Conservation (phyloP, 345 rosid species). For the Aquilaria sinensis region DNA sequence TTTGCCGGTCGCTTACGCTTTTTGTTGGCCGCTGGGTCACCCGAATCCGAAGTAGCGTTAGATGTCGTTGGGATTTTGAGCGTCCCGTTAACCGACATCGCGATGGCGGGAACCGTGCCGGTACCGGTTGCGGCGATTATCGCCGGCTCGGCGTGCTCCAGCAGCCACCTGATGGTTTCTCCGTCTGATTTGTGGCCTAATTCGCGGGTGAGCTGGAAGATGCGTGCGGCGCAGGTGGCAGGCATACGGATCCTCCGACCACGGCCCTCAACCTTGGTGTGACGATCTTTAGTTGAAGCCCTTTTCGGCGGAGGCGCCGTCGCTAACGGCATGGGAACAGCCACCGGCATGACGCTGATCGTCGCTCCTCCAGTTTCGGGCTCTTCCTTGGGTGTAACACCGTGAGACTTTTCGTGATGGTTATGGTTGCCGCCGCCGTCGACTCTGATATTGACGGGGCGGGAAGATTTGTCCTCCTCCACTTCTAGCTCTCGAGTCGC, state of each 20-base stretch:
- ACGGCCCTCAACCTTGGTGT: conserved; percentile 89
- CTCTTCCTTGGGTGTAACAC: conserved; percentile 34
- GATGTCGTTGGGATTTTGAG: conserved; percentile 78
- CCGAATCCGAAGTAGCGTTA: conserved; percentile 25
- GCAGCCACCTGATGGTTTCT: conserved; percentile 82
- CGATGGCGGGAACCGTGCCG: conserved; percentile 90
- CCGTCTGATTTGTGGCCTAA: conserved; percentile 91
- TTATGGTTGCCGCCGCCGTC: conserved; percentile 14
- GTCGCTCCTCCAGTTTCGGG: conserved; percentile 21
- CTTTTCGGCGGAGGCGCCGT: conserved; percentile 41
- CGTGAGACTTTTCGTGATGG: background rate
- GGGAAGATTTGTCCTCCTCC: conserved; percentile 19
- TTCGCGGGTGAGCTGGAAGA: conserved; percentile 82
- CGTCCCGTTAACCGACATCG: conserved; percentile 85
- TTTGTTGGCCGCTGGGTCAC: conserved; percentile 42
- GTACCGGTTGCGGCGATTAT: conserved; percentile 88
- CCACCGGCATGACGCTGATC: conserved; percentile 21
- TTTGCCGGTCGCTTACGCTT: conserved; percentile 67
- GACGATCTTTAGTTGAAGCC: conserved; percentile 78
- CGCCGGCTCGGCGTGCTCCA: conserved; percentile 84
- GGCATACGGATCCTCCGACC: conserved; percentile 98
- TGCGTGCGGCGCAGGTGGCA: conserved; percentile 88
- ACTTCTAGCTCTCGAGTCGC: conserved; percentile 25
- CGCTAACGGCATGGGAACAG: conserved; percentile 24
- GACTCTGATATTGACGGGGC: conserved; percentile 29